These are phyloP conservation scores for Hortiboletus flavorubellus DNA, from an alignment of 768 basidiomycete species.

Conservation along the genomic window DNA sequence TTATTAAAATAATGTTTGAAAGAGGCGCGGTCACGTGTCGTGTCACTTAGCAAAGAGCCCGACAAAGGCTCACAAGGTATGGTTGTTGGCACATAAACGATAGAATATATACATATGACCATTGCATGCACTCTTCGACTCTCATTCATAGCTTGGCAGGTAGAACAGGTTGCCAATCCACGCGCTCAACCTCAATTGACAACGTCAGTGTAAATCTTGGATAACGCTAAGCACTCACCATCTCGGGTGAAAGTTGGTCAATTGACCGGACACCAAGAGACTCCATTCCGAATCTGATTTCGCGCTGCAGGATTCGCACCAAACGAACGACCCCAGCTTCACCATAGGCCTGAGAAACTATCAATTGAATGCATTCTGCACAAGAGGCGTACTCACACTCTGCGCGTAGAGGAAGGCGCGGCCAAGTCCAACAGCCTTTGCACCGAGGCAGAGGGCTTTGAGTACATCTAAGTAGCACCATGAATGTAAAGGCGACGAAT, in stretches of 20 bases:
- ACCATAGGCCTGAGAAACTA: conserved; percentile 60
- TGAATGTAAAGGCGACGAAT: not conserved
- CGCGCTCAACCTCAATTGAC: conserved; percentile 51
- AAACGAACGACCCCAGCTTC: conserved; percentile 65
- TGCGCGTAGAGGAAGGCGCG: conserved; percentile 84
- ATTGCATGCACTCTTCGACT: not conserved
- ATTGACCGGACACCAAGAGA: conserved; percentile 67
- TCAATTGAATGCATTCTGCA: conserved; percentile 4
- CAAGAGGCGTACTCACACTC: conserved; percentile 48
- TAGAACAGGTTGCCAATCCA: conserved; percentile 57
- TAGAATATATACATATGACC: not conserved
- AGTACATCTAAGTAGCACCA: conserved; percentile 56
- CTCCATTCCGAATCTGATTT: conserved; percentile 75
- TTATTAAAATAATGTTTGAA: not conserved
- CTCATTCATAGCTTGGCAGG: conserved; percentile 29
- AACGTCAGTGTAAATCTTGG: not conserved
- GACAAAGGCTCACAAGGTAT: not conserved
- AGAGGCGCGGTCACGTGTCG: conserved; percentile 19
- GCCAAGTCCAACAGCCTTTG: conserved; percentile 82
- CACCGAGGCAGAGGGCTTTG: conserved; percentile 88
- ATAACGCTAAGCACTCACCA: conserved; percentile 45
- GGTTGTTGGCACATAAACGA: not conserved
- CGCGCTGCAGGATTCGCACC: conserved; percentile 66
- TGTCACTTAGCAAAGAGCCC: not conserved
- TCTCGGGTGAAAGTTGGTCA: conserved; percentile 64